A percentile compares a stretch with the other conserved stretches of the same genome.
These are phyloP conservation scores for Luzula sylvatica DNA, from an alignment of 176 grass and related monocot genomes.

Conservation along the genomic window DNA sequence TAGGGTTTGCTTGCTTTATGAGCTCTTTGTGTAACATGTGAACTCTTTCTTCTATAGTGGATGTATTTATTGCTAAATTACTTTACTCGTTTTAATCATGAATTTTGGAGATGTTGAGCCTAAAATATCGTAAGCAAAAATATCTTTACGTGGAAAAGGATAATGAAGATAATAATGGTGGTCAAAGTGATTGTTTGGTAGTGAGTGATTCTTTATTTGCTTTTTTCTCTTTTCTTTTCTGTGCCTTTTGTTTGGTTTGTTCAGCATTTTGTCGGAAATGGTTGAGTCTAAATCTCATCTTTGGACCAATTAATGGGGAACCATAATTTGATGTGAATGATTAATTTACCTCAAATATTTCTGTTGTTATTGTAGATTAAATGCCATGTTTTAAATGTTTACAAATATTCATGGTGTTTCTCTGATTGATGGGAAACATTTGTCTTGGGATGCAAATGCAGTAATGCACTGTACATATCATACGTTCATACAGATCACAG, in stretches of 20 bases:
- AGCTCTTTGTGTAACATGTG: slow-evolving; percentile 13
- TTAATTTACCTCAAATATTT: no score
- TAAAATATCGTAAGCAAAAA: neutral
- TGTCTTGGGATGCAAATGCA: no score
- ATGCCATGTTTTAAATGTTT: no score
- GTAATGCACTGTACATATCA: no score
- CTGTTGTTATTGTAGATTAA: no score
- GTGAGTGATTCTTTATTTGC: neutral
- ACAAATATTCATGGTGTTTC: no score
- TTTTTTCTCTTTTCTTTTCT: neutral
- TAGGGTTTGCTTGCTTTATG: slow-evolving; percentile 11
- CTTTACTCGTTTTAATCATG: no score
- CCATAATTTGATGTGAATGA: no score
- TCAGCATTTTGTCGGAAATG: slow-evolving; percentile 10
- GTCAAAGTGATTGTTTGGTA: slow-evolving; percentile 21
- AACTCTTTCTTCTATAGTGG: slow-evolving; percentile 20
- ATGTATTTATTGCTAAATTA: slow-evolving; percentile 17
- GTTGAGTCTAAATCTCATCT: neutral
- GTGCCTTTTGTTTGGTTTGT: slow-evolving; percentile 12
- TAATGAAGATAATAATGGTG: slow-evolving; percentile 13
- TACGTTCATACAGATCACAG: no score
- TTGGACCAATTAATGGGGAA: neutral
- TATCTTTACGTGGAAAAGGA: neutral
- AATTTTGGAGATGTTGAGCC: slow-evolving; percentile 1
- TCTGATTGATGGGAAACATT: no score